Base-by-base conservation (phyloP, 352 stramenopile genomes). In the Poterioochromonas sp. region DNA sequence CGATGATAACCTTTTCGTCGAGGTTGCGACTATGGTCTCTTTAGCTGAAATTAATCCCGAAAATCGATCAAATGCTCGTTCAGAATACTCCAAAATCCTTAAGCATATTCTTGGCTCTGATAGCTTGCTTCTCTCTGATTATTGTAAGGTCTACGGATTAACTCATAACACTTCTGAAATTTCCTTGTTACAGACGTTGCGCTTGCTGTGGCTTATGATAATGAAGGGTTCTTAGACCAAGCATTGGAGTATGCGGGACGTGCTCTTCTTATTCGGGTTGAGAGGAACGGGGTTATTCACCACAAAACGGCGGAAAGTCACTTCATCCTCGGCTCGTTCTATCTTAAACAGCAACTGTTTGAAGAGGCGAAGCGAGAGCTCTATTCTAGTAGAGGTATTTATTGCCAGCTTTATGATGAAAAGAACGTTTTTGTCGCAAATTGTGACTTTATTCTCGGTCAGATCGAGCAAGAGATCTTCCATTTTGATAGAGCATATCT, bases 251-350 rank as follows among this genome's bases (percentile, higher is more conserved):
- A 43, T 29, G n/a, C 29, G 5, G 62, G 62, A 47, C 15, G 62
- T 26, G 62, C 2, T 29, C 26, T 71, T n/a, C 26, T 71, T 5
- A 41, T 43, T 26, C 15, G 62, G 20, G 39, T 71, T 71, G 2
- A 12, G 20, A 5, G 8, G 2, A 5, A 43, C 12, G 29, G 34
- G 3, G 34, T 43, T 58, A 15, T 58, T 12, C 34, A 47, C 41
- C 8, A 8, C 29, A 44, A 40, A 47, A 71, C 62, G 2, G 62
- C 62, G 32, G 62, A 71, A 44, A 71, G 62, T 47, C 62, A 71
- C 26, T 43, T 71, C 15, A 12, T 8, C 1, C 62, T 71, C 3
- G 62, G 62, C 11, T 32, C 26, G 2, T 29, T 71, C 20, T 71
- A 71, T 47, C 18, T 12, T 22, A 20, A 5, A 20, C 2, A 44